These are phyloP conservation scores for Wolfiporia cocos DNA, from an alignment of 1,284 basidiomycete genomes.

Conservation along the genomic window DNA sequence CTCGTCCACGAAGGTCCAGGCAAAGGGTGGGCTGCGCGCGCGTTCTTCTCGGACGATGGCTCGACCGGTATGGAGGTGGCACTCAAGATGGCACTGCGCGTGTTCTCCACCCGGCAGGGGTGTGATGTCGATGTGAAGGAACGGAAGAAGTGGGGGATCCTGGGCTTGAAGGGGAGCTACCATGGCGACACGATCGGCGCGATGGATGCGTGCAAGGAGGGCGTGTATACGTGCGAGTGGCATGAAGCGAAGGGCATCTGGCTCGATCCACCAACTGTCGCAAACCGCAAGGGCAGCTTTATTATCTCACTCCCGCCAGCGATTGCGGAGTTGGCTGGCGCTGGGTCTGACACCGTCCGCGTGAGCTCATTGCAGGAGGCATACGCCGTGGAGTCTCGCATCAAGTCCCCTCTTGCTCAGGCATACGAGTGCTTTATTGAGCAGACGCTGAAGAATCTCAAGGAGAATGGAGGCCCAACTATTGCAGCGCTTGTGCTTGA, in stretches of 20 bases:
- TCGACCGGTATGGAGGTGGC: constrained; percentile 96
- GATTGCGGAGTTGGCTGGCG: constrained; percentile 31
- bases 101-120: constrained; percentile 48
- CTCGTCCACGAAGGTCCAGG: constrained; percentile 71
- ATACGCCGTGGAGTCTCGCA: constrained; percentile 70
- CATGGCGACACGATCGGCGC: constrained; percentile 98
- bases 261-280: constrained; percentile 85
- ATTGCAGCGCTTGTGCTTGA: constrained; percentile 83
- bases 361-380: constrained; percentile 52
- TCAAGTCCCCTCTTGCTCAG: constrained; percentile 54
- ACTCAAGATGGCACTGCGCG: constrained; percentile 93
- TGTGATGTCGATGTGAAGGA: constrained; percentile 23
- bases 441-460: constrained; percentile 47
- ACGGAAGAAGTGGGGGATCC: constrained; percentile 67
- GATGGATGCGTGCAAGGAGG: constrained; percentile 93
- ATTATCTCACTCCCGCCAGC: constrained; percentile 55
- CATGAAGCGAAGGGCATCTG: constrained; percentile 90
- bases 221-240: constrained; percentile 96
- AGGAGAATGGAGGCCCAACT: constrained; percentile 30
- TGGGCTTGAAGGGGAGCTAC: constrained; percentile 92
- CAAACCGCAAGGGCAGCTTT: constrained; percentile 57
- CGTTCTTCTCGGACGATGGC: constrained; percentile 93
- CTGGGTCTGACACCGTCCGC: constrained; percentile 28
- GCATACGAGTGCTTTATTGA: constrained; percentile 64
- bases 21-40: constrained; percentile 84